Evolutionary conservation across 1,284 basidiomycete genomes (phyloP), one percentile per base, ranked within the genome.

Genomic region (Exobasidium cylindrosporum): DNA sequence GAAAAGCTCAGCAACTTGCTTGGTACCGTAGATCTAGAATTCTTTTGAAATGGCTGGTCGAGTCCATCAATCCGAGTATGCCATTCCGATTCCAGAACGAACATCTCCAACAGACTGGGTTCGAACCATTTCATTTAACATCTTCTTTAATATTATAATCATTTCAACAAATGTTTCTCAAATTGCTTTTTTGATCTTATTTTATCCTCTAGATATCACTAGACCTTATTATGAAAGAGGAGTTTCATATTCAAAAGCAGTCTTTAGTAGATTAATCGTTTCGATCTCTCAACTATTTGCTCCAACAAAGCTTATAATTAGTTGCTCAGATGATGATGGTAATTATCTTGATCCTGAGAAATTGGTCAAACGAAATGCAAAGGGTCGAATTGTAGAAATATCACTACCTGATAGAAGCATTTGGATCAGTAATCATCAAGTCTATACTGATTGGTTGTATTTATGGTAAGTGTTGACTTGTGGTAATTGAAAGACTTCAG

Each of bases 391-490:
- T 0, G 32, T 40, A 1, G 43, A 54, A 14, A n/a, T 76, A n/a
- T 62, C 66, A 29, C 57, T 74, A 28, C 74, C 74, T 0, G 56
- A 61, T 13, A 44, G 66, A 4, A 50, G 63, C 23, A 52, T 76
- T 4, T 70, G 69, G 69, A 75, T 76, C 61, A 63, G 63, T 13
- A 76, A 76, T 35, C 69, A 68, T 31, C 74, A 76, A 32, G 68
- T 77, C 28, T 77, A 77, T 54, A 69, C 71, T 11, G 74, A 77
- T 44, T 77, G 74, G 74, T 61, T 77, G 28, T 77, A 77, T 54
- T 67, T 77, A 14, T 77, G 74, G 74, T 40, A 17, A 40, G 65
- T 58, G n/a, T 50, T 11, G 57, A 31, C 29, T 60, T 32, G 35
- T 17, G 35, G n/a, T n/a, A n/a, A n/a, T n/a, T n/a, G n/a, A n/a